phyloP scores from a whole-genome alignment of 1,284 basidiomycete genomes.

The Exobasidium rhododendri region DNA sequence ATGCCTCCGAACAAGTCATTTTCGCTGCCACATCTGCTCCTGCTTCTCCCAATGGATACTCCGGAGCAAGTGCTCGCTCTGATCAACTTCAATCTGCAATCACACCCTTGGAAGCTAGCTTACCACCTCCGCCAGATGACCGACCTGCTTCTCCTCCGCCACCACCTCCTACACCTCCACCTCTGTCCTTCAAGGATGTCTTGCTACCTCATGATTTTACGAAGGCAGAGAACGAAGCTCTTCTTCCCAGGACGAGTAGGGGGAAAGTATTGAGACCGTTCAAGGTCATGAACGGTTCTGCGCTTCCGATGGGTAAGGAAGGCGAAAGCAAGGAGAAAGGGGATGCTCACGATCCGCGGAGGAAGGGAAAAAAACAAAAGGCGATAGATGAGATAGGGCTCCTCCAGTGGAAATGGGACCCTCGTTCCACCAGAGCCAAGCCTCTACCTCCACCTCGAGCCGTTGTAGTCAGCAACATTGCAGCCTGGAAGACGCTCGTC shows the following conservation, averaged over 20 bases:
- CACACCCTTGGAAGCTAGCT: background rate
- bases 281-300: background rate
- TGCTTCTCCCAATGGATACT: no score
- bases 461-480: constrained; percentile 71
- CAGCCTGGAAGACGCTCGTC: constrained; percentile 68
- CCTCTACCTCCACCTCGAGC: constrained; percentile 65
- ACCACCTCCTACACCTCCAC: constrained; percentile 1
- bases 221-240: constrained; percentile 8
- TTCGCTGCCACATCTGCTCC: no score
- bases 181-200: constrained; percentile 26
- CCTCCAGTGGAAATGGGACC: constrained; percentile 63
- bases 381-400: background rate
- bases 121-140: constrained; percentile 7
- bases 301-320: background rate
- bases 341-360: background rate
- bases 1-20: background rate
- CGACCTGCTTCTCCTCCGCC: constrained; percentile 4
- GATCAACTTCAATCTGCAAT: background rate
- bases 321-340: background rate
- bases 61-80: background rate
- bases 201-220: constrained; percentile 33
- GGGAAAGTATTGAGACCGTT: constrained; percentile 18
- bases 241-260: constrained; percentile 12
- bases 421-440: constrained; percentile 69
- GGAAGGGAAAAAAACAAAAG: background rate